Base-by-base conservation (phyloP, 768 basidiomycete species). In the Botryobasidium botryosum region DNA sequence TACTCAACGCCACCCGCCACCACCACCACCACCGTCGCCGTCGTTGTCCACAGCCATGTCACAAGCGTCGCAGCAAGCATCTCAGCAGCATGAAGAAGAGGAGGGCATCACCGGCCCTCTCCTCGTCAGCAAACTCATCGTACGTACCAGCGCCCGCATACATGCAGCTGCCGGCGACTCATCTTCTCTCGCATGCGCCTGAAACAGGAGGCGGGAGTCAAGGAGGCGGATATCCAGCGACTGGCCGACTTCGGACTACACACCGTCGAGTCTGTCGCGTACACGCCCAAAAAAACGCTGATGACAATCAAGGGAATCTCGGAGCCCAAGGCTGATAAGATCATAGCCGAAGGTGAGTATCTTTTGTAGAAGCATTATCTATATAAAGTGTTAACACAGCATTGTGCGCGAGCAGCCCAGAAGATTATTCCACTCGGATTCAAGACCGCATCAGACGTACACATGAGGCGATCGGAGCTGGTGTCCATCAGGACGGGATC, bases 371-470 rank as follows among this genome's bases (percentile, higher is more conserved):
- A 32, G 10, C 41, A 2, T 10, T 15, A 43, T 13, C 47, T 39
- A 35, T 40, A 27, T 42, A 40, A 52, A 10, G 5, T 33, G 15
- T 5, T 35, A 36, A 13, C 39, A 17, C 7, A 20, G 10, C 20
- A 10, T 21, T 21, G 15, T 47, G 3, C n/a, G 17, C 44, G n/a
- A 43, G 7, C 53, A 96, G 92, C 90, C 3, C 79, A 80, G 57
- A 97, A 96, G 65, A 84, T 96, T 54, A 79, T 99, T 24, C 94
- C 92, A 5, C 74, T 97, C 49, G 94, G 94, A 3, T 99, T 99
- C 59, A 88, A 90, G 51, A 97, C 92, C 46, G 94, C 94, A 15
- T 97, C 94, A 12, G 94, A 96, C 58, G 83, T 96, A 5, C 94
- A 99, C 59, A 82, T 88, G 18, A 77, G 90, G 45, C 71, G 94